phyloP scores from a whole-genome alignment of 148 eudicot genomes.

The Dysphania ambrosioides region DNA sequence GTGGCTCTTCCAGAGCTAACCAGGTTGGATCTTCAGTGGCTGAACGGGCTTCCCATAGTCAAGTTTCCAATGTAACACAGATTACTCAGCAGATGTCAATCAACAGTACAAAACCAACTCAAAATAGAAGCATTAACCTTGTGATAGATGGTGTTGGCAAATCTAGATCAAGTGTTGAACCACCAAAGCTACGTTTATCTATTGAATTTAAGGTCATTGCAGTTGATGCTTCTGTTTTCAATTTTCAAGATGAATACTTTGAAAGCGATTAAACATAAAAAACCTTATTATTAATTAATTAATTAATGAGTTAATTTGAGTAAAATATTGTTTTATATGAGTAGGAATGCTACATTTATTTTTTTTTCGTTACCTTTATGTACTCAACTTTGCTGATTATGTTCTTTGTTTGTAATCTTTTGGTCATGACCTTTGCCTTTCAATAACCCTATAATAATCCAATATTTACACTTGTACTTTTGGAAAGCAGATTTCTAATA shows the following conservation, averaged over 20 bases:
- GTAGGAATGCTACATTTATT: too few relatives aligned
- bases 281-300: too few relatives aligned
- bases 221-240: conserved; percentile 96
- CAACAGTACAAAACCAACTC: conserved; percentile 30
- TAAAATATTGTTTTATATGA: too few relatives aligned
- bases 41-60: conserved; percentile 23
- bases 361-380: too few relatives aligned
- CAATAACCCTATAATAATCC: too few relatives aligned
- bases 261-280: conserved; percentile 59
- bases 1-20: conserved; percentile 33
- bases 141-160: conserved; percentile 8
- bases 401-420: too few relatives aligned
- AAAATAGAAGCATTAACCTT: conserved; percentile 22
- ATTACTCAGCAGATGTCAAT: conserved; percentile 51
- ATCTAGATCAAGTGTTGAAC: conserved; percentile 25
- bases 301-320: too few relatives aligned
- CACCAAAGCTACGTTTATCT: conserved; percentile 39
- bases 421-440: too few relatives aligned
- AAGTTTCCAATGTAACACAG: conserved; percentile 32
- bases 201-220: conserved; percentile 87
- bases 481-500: too few relatives aligned
- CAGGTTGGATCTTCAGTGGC: conserved; percentile 28
- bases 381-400: too few relatives aligned
- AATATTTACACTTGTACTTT: too few relatives aligned
- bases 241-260: conserved; percentile 83